These are phyloP conservation scores for Alternaria alternata DNA, from an alignment of 2,329 filamentous ascomycete genomes.

Conservation along the genomic window DNA sequence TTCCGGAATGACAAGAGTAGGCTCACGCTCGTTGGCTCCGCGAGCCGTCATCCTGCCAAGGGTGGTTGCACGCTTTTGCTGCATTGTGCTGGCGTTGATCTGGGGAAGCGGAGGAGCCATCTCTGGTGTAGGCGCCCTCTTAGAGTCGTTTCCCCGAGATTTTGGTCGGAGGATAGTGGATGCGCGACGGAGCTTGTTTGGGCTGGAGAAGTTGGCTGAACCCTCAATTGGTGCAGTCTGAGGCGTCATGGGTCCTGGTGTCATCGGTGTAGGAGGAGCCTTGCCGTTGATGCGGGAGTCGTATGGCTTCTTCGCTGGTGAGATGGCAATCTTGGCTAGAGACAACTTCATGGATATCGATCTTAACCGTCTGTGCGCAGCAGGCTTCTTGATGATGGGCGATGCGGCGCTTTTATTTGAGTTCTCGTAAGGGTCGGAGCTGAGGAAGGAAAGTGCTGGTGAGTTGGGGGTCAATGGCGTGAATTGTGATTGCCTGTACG, in stretches of 20 bases:
- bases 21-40: conserved; percentile 48
- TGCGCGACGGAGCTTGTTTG: conserved; percentile 41
- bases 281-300: conserved; percentile 38
- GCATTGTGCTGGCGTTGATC: conserved; percentile 23
- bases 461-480: conserved; percentile 41
- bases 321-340: conserved; percentile 49
- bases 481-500: conserved; percentile 24
- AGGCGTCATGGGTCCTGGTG: conserved; percentile 40
- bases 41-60: conserved; percentile 41
- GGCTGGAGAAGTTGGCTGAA: conserved; percentile 25
- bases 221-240: conserved; percentile 41
- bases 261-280: conserved; percentile 39
- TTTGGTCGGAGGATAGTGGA: conserved; percentile 43
- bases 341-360: conserved; percentile 50
- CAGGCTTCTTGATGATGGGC: conserved; percentile 45
- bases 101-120: conserved; percentile 33
- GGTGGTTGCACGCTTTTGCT: conserved; percentile 24
- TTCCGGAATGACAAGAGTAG: conserved; percentile 44
- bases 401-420: conserved; percentile 39
- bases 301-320: conserved; percentile 44
- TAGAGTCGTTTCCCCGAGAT: conserved; percentile 26
- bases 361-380: conserved; percentile 47
- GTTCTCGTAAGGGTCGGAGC: conserved; percentile 49
- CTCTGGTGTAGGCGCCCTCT: conserved; percentile 33
- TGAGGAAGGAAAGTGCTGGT: conserved; percentile 49